These are phyloP conservation scores for Vitis cinerea DNA, from an alignment of 164 flowering plant species.

Conservation along the genomic window DNA sequence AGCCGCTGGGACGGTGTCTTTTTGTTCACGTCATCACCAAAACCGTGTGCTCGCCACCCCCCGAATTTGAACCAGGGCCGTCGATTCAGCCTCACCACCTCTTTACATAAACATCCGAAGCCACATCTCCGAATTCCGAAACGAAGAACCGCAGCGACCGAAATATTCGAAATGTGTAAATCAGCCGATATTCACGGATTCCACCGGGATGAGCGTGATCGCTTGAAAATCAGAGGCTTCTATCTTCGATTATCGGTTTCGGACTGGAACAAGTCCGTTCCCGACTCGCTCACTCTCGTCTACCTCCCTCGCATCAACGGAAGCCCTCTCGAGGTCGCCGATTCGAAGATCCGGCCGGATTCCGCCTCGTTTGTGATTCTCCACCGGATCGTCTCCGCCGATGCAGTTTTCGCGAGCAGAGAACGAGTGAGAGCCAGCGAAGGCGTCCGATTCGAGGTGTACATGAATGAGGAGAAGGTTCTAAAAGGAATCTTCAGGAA, in stretches of 20 bases:
- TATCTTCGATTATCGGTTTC: conserved; percentile 31
- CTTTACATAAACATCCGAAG: neutral
- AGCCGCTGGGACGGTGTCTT: neutral
- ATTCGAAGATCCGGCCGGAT: conserved; percentile 43
- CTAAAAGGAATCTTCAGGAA: conserved; percentile 53
- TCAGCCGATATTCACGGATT: conserved; percentile 30
- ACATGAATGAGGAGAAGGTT: conserved; percentile 48
- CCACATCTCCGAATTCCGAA: neutral
- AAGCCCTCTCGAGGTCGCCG: conserved; percentile 40
- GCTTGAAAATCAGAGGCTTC: conserved; percentile 44
- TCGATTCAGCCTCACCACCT: neutral
- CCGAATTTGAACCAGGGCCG: neutral
- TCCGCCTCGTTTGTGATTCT: conserved; percentile 56
- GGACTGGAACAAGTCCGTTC: conserved; percentile 15
- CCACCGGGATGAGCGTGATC: conserved; percentile 15
- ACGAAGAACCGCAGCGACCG: neutral
- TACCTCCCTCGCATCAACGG: conserved; percentile 58
- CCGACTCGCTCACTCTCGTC: conserved; percentile 50
- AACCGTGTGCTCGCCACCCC: conserved; percentile 26
- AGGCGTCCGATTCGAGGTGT: conserved; percentile 65
- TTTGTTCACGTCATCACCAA: conserved; percentile 15
- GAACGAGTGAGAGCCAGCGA: conserved; percentile 48
- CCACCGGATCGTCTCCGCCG: conserved; percentile 35
- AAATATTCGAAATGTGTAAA: conserved; percentile 48
- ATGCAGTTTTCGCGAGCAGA: conserved; percentile 37